Base-by-base conservation (phyloP, 1,284 basidiomycete species). In the Leccinum insolens region DNA sequence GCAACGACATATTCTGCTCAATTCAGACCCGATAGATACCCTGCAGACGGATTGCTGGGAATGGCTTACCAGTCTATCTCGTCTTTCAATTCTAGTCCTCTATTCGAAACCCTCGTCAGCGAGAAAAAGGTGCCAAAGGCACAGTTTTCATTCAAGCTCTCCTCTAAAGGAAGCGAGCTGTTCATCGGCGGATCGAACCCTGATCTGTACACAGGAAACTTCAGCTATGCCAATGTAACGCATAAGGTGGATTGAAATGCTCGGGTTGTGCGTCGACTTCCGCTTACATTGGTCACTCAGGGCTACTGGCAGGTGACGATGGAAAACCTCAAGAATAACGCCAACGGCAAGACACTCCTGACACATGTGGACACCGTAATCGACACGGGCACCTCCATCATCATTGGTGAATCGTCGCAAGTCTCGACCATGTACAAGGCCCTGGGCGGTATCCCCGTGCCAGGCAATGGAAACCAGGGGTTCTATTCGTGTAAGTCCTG, bases 331-430 rank as follows among this genome's bases (percentile, higher is more conserved):
- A 68, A 76, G 44, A 72, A 77, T 25, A 75, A 77, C 5, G 68
- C 58, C 8, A 2, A 65, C 7, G 68, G 61, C 8, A 2, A 65
- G 34, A 44, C 64, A 70, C 71, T 69, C 59, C 68, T 76, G 20
- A 70, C 66, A 4, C 65, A 69, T 12, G 39, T 79, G 44, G 68
- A 71, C 17, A 77, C 79, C 17, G 76, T 84, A 72, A 81, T 86
- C 61, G 81, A 84, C 74, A 82, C 83, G 4, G 84, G 84, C 57
- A 85, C 85, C 15, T 85, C 86, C 59, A 73, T 88, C 69, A 80
- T 89, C 72, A 72, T 85, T 7, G 83, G 37, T 17, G 0, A 1
- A 4, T 8, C 59, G 2, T 67, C 25, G 7, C 4, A 66, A 2
- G 73, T 73, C 9, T 14, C 34, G 5, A 1, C 8, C 4, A 20